These are phyloP conservation scores for Ustilago curta DNA, from an alignment of 1,284 basidiomycete species.

Conservation along the genomic window DNA sequence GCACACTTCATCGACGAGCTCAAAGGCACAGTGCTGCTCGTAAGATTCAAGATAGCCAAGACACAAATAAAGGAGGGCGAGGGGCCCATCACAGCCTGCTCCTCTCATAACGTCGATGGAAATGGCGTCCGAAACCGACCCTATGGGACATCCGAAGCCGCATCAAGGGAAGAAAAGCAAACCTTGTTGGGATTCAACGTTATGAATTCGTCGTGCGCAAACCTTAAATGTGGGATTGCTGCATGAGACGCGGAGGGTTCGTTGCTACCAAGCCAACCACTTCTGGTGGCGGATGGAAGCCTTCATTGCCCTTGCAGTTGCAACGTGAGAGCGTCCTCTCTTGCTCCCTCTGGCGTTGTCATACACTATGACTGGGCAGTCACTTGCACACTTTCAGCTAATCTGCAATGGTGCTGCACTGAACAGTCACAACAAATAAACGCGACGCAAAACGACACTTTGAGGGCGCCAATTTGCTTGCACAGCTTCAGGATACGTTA, in stretches of 20 bases:
- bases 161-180: not conserved
- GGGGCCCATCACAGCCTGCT: not conserved
- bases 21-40: not conserved
- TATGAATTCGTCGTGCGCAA: slow-evolving; percentile 3
- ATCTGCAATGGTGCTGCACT: too few species aligned
- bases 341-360: not conserved
- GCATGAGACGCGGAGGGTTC: not conserved
- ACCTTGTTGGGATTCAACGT: not conserved
- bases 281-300: not conserved
- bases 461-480: too few species aligned
- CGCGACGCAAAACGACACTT: too few species aligned
- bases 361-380: too few species aligned
- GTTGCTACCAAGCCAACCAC: not conserved
- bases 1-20: not conserved
- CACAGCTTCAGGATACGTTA: too few species aligned
- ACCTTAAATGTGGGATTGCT: not conserved
- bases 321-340: not conserved
- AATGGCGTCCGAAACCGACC: not conserved
- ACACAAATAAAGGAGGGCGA: not conserved
- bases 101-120: not conserved
- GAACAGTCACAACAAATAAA: too few species aligned
- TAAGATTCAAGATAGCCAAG: not conserved
- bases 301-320: not conserved
- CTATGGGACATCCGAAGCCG: not conserved
- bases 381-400: too few species aligned